phyloP scores from a whole-genome alignment of 495 filamentous ascomycete species.

The Jackrogersella multiformis region DNA sequence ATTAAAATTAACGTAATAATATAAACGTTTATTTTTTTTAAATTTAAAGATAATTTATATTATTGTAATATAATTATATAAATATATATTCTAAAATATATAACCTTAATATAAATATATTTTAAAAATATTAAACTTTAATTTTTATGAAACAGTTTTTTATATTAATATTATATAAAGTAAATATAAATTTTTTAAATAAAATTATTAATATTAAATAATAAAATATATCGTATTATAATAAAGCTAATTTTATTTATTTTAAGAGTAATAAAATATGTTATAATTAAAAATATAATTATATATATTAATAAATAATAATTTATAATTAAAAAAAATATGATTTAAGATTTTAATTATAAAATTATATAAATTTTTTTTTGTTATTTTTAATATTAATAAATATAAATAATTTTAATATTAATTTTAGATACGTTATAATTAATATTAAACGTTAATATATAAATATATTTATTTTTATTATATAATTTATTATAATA shows the following conservation, averaged over 20 bases:
- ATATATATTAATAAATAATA: background rate
- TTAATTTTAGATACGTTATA: background rate
- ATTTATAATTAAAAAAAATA: background rate
- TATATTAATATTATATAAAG: background rate
- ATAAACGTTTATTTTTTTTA: background rate
- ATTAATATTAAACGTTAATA: background rate
- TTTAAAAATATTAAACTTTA: background rate
- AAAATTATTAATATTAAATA: background rate
- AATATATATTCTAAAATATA: background rate
- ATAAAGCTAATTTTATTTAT: background rate
- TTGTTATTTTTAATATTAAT: background rate
- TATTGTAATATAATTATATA: background rate
- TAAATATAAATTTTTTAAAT: background rate
- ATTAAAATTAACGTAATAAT: background rate
- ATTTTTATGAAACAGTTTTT: background rate
- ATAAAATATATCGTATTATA: background rate
- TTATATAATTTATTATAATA: slow-evolving; percentile 1
- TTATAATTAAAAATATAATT: slow-evolving; percentile 4
- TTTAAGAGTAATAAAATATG: background rate
- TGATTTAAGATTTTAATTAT: background rate
- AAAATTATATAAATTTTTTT: background rate
- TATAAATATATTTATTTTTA: background rate
- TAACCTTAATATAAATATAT: background rate
- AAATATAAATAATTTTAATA: background rate
- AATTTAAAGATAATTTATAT: background rate